Evolutionary conservation across 2,329 filamentous ascomycete genomes (phyloP).

Genomic region (Aspergillus neoniger): DNA sequence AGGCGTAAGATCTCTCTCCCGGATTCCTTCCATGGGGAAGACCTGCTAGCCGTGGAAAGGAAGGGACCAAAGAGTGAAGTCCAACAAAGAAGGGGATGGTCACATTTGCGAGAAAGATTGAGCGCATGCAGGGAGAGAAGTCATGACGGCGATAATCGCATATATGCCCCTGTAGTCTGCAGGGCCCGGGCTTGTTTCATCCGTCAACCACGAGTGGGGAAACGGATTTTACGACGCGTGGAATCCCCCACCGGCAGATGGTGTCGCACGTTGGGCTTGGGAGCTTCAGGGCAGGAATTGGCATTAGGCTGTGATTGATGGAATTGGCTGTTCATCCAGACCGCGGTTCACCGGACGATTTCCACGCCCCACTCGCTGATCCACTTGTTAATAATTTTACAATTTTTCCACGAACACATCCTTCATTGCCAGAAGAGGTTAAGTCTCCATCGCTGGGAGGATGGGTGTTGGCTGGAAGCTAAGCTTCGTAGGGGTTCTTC

Average conservation of each 20-base stretch:
- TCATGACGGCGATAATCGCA: neutral
- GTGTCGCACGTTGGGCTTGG: neutral
- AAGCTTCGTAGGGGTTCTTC: too few relatives aligned
- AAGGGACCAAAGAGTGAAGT: neutral
- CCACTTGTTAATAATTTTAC: conserved; percentile 1
- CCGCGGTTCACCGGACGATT: conserved; percentile 4
- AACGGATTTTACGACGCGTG: conserved; percentile 9
- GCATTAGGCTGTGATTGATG: neutral
- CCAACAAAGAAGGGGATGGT: neutral
- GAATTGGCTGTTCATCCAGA: neutral
- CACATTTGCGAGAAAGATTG: conserved; percentile 1
- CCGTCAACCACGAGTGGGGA: neutral
- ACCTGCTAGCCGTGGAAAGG: conserved; percentile 9
- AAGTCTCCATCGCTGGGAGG: neutral
- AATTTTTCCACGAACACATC: neutral
- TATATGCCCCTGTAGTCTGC: conserved; percentile 6
- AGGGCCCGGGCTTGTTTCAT: conserved; percentile 13
- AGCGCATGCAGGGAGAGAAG: neutral
- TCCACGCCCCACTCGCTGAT: neutral
- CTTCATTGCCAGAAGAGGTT: neutral
- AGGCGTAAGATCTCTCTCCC: conserved; percentile 14
- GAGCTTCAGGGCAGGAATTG: neutral
- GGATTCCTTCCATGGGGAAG: conserved; percentile 14
- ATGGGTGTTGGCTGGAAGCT: too few relatives aligned
- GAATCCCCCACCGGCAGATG: neutral